Evolutionary conservation across 805 yeast genomes (phyloP), one percentile per base, ranked within the genome.

Genomic region (Candida lessepsii): DNA sequence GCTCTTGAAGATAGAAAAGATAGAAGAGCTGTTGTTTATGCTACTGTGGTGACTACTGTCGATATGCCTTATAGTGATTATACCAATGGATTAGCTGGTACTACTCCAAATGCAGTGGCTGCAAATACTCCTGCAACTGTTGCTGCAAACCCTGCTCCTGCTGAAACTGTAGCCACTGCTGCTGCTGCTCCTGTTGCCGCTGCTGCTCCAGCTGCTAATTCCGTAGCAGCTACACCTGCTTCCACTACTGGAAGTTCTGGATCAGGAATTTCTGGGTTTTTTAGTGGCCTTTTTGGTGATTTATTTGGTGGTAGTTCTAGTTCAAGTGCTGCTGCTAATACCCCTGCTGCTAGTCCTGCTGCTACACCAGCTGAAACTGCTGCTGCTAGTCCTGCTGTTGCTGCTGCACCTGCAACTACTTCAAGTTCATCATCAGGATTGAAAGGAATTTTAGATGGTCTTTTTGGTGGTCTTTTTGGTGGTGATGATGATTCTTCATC

Each of bases 321-420:
- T n/a, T 37, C 44, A 14, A 35, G 57, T 31, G 38, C 56, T 20
- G 39, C 53, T 13, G 19, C 47, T 9, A 26, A 25, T 38, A n/a
- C 36, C 13, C 38, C 38, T 10, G 37, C 36, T 28, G 8, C 41
- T 24, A 25, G 41, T 13, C 11, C 46, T 31, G 37, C 37, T 10
- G 31, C 42, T 13, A 28, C 30, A 7, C 10, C 30, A 6, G 25
- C 36, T 19, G 13, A 46, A 19, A n/a, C 35, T 17, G 40, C 36
- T 10, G 37, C 35, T 28, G 3, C 40, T 20, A 25, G 41, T 13
- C 9, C 44, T 20, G 19, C 39, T 11, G 20, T 38, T 13, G 17
- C 38, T 7, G 37, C 36, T 15, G 20, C 39, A 3, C 29, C 34
- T 10, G 21, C 39, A 14, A 32, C 42, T 11, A 33, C 34, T 13